phyloP scores from a whole-genome alignment of 345 rosid genomes.

The Syzygium aromaticum region DNA sequence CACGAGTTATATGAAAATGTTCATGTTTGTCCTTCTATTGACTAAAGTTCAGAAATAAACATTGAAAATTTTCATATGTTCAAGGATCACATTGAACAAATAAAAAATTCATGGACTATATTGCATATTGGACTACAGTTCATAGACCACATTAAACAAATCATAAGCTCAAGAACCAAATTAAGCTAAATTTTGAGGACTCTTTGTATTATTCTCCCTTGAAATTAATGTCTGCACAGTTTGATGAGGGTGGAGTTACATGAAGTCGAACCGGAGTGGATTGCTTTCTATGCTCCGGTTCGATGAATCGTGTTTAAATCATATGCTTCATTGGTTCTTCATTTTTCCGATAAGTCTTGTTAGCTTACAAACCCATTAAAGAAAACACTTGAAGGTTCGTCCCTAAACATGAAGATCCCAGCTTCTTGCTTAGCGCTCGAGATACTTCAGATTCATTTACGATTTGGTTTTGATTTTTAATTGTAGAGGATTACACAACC shows the following conservation, averaged over 20 bases:
- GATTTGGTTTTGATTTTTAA: no score
- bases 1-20: no score
- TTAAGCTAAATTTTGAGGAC: neutral
- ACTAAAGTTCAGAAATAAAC: no score
- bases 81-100: no score
- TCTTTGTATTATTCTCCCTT: rapidly evolving
- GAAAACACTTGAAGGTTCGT: no score
- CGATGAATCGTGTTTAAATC: rapidly evolving
- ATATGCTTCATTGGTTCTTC: neutral
- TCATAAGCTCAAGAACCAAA: rapidly evolving
- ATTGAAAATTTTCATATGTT: no score
- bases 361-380: neutral
- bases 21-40: no score
- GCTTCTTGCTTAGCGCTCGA: no score
- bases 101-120: no score
- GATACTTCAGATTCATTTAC: no score
- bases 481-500: no score
- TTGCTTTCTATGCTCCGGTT: neutral
- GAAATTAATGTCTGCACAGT: neutral
- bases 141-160: rapidly evolving
- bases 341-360: neutral
- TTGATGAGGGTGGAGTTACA: neutral
- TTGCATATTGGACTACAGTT: rapidly evolving
- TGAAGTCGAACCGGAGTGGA: neutral
- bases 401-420: no score